A percentile compares a stretch with the other conserved stretches of the same genome.
These are phyloP conservation scores for Coemansia javaensis DNA, from an alignment of 192 early-diverging fungal genomes.

Conservation along the genomic window DNA sequence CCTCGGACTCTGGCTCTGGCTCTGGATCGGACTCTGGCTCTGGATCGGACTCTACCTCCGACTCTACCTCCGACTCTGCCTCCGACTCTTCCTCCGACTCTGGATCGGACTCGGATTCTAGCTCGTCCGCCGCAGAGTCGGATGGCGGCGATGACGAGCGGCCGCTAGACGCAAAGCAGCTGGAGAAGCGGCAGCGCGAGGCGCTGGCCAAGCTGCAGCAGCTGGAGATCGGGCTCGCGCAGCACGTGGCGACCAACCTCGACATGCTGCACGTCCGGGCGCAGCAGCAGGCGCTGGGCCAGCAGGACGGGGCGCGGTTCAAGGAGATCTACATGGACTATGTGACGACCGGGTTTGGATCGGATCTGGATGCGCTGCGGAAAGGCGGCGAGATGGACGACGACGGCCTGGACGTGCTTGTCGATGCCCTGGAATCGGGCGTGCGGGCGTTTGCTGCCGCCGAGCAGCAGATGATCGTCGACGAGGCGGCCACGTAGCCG, in stretches of 20 bases:
- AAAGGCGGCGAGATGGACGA: constrained; percentile 34
- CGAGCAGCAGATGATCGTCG: constrained; percentile 33
- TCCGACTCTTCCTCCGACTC: constrained; percentile 11
- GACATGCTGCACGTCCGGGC: constrained; percentile 20
- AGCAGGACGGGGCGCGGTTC: constrained; percentile 16
- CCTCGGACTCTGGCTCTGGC: not conserved
- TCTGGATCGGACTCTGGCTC: not conserved
- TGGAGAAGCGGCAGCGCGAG: constrained; percentile 10
- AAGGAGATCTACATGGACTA: constrained; percentile 47
- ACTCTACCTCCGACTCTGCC: not conserved
- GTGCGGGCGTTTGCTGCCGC: constrained; percentile 19
- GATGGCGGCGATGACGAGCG: constrained; percentile 1
- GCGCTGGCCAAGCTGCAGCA: constrained; percentile 4
- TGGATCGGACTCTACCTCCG: not conserved
- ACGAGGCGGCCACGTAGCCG: not conserved
- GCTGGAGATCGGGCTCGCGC: constrained; percentile 7
- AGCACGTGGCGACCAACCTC: constrained; percentile 34
- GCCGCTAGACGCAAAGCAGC: constrained; percentile 5
- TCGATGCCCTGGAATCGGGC: constrained; percentile 36
- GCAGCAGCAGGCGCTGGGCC: constrained; percentile 8
- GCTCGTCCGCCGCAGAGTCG: too few relatives aligned
- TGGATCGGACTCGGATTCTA: constrained; percentile 1
- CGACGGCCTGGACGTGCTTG: constrained; percentile 32
- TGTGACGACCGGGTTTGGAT: constrained; percentile 35
- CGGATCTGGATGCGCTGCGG: constrained; percentile 36